Evolutionary conservation across 2,329 filamentous ascomycete species (phyloP).

Genomic region (Colletotrichum sp.): DNA sequence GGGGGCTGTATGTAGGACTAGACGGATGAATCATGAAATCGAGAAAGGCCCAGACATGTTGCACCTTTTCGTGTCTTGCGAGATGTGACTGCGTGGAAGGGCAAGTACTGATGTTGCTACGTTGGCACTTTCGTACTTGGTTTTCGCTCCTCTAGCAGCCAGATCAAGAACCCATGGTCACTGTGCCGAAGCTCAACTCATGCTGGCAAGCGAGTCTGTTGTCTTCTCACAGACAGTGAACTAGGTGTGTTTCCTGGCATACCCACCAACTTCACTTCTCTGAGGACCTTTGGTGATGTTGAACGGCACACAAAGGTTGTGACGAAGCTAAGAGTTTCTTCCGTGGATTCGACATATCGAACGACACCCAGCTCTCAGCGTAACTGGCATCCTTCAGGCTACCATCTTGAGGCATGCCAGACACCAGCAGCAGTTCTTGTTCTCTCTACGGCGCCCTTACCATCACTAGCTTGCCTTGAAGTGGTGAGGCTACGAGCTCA

Average conservation of each 20-base stretch:
- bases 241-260: too few relatives aligned
- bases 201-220: neutral
- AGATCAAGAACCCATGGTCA: neutral
- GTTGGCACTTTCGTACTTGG: neutral
- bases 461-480: neutral
- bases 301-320: too few relatives aligned
- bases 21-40: constrained; percentile 1
- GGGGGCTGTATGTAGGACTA: neutral
- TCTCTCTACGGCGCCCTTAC: neutral
- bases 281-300: neutral
- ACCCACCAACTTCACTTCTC: neutral
- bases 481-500: neutral
- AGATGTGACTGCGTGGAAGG: neutral
- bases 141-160: neutral
- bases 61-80: rapidly evolving
- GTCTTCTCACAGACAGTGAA: neutral
- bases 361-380: neutral
- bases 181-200: neutral
- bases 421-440: neutral
- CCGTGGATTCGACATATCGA: neutral
- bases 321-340: too few relatives aligned
- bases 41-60: neutral
- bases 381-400: neutral
- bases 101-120: neutral
- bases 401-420: neutral